phyloP scores from a whole-genome alignment of 805 yeast genomes.

The Nadsonia fulvescens region DNA sequence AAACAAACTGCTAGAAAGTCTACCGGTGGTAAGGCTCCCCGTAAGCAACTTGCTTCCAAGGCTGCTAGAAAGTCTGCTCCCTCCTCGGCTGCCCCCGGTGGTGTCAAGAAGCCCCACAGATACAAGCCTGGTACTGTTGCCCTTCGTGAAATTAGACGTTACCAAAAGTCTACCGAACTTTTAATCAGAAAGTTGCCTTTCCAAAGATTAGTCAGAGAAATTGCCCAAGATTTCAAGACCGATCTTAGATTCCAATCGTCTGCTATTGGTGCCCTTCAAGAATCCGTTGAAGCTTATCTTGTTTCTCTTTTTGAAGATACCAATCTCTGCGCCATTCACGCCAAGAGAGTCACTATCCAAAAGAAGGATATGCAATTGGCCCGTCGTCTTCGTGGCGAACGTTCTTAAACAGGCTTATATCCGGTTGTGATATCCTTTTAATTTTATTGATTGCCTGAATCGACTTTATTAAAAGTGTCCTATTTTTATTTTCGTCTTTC shows the following conservation, averaged over 20 bases:
- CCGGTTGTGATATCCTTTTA: too few relatives aligned
- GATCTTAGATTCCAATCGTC: conserved; percentile 80
- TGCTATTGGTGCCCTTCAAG: conserved; percentile 82
- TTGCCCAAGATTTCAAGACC: conserved; percentile 74
- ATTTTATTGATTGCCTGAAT: too few relatives aligned
- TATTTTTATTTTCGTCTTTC: too few relatives aligned
- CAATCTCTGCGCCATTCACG: conserved; percentile 82
- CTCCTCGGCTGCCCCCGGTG: conserved; percentile 53
- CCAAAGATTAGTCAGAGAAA: conserved; percentile 82
- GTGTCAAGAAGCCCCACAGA: conserved; percentile 87
- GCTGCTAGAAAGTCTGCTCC: conserved; percentile 85
- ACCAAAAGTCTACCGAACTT: conserved; percentile 77
- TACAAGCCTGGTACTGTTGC: conserved; percentile 93
- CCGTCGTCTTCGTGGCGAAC: conserved; percentile 85
- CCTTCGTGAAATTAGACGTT: conserved; percentile 80
- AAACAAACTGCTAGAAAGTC: conserved; percentile 71
- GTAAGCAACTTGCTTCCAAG: conserved; percentile 80
- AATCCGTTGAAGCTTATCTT: conserved; percentile 77
- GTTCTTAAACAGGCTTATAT: too few relatives aligned
- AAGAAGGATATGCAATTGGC: conserved; percentile 84
- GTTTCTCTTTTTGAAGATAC: conserved; percentile 79
- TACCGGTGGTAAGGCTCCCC: conserved; percentile 86
- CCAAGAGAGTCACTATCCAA: conserved; percentile 85
- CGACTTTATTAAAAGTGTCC: too few relatives aligned
- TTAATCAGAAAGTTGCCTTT: conserved; percentile 78